phyloP scores from a whole-genome alignment of 768 basidiomycete species.

The Lactarius deliciosus region DNA sequence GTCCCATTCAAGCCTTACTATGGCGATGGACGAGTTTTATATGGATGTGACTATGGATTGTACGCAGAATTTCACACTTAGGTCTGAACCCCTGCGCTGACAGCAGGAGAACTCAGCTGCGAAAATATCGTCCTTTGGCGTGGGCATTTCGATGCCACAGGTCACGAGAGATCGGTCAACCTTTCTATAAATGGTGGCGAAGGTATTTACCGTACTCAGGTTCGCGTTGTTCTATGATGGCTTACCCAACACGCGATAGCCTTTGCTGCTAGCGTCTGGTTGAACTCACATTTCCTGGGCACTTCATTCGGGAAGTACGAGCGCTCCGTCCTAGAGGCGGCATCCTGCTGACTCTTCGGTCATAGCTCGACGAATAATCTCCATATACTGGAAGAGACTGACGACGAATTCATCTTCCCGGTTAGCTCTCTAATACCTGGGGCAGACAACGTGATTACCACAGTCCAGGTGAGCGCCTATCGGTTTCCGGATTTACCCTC shows the following conservation, averaged over 20 bases:
- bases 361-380: conserved; percentile 65
- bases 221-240: conserved; percentile 5
- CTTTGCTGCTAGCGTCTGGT: conserved; percentile 81
- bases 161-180: conserved; percentile 61
- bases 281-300: conserved; percentile 68
- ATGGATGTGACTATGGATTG: conserved; percentile 88
- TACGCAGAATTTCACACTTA: conserved; percentile 34
- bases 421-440: conserved; percentile 48
- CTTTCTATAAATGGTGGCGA: conserved; percentile 79
- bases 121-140: conserved; percentile 82
- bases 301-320: conserved; percentile 74
- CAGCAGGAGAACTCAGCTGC: conserved; percentile 49
- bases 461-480: conserved; percentile 57
- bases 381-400: conserved; percentile 62
- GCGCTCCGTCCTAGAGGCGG: not conserved
- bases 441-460: conserved; percentile 71
- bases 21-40: conserved; percentile 75
- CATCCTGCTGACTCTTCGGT: conserved; percentile 4
- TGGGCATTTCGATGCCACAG: conserved; percentile 70
- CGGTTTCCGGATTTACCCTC: not conserved
- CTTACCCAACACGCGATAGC: conserved; percentile 40
- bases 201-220: conserved; percentile 42
- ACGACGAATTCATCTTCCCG: conserved; percentile 66
- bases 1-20: conserved; percentile 67
- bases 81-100: not conserved